Evolutionary conservation across 768 basidiomycete genomes (phyloP), one percentile per base, ranked within the genome.

Genomic region (Candolleomyces eurysporus): DNA sequence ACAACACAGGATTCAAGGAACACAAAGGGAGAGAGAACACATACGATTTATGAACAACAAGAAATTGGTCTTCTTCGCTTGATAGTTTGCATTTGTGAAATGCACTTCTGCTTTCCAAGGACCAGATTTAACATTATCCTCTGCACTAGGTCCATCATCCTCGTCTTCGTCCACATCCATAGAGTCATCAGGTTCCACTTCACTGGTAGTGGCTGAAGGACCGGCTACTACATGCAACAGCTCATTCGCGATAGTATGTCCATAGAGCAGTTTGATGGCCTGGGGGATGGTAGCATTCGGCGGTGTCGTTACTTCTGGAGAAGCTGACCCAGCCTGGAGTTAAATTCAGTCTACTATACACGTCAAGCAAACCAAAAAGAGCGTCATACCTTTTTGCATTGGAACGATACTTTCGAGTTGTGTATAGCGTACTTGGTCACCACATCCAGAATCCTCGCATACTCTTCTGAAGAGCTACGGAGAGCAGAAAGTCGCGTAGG

Each of bases 1-100:
- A 26, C 26, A 26, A 26, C 2, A 22, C 19, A 9, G 57, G 21
- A 53, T 11, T 0, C 13, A 14, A 43, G 45, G 17, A 42, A 46
- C 40, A 3, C 46, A 9, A 16, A 32, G 32, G 9, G 17, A 50
- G 26, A 45, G 9, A 39, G 11, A 30, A 31, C 1, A 78, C 90
- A 61, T 64, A 96, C 96, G 89, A 67, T 98, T 99, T 67, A 99
- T 98, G 75, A 99, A 99, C 10, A 98, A 77, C 1, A 98, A 75
- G 67, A 96, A 91, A 0, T 88, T 79, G 63, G 82, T 90, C 69
- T 91, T 93, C 78, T 96, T 97, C 0, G 84, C 87, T 68, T 92
- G 92, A 68, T 94, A 94, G 70, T 94, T 97, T 1, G 92, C 88
- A 67, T 87, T 94, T 0, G 92, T 94, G 65, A 91, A 89, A 67